phyloP scores from a whole-genome alignment of 2,329 filamentous ascomycete species.

The Lasiodiplodia sp. region DNA sequence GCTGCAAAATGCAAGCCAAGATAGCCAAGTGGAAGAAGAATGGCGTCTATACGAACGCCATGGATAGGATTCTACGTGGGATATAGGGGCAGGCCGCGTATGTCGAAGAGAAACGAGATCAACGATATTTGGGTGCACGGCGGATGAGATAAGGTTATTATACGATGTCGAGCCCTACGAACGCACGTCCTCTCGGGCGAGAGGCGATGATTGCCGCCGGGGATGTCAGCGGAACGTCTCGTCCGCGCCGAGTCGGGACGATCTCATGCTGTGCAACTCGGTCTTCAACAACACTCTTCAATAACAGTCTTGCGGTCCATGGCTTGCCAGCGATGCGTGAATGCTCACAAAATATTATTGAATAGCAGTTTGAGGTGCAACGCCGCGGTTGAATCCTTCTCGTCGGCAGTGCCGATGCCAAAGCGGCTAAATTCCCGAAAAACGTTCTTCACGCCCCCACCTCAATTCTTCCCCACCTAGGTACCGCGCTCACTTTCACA shows the following conservation, averaged over 20 bases:
- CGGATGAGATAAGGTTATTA: slow-evolving; percentile 19
- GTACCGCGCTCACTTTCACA: background rate
- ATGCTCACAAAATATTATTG: background rate
- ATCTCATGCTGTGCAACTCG: no score
- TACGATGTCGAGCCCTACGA: slow-evolving; percentile 6
- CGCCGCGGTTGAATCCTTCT: background rate
- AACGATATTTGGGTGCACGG: background rate
- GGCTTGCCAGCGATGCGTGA: background rate
- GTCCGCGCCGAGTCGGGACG: no score
- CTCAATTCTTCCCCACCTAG: background rate
- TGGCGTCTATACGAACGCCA: background rate
- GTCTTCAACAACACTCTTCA: background rate
- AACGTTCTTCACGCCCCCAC: background rate
- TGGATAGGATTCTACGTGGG: background rate
- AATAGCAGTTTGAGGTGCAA: background rate
- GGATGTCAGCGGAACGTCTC: background rate
- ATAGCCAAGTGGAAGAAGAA: background rate
- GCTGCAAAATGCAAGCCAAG: background rate
- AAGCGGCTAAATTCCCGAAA: slow-evolving; percentile 4
- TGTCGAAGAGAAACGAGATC: background rate
- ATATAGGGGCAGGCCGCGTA: background rate
- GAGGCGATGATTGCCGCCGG: slow-evolving; percentile 15
- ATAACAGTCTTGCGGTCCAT: background rate
- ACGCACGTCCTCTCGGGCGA: slow-evolving; percentile 18
- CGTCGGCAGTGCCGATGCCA: background rate